phyloP scores from a whole-genome alignment of 257 asterid species.

The Thymus mandschuricus region DNA sequence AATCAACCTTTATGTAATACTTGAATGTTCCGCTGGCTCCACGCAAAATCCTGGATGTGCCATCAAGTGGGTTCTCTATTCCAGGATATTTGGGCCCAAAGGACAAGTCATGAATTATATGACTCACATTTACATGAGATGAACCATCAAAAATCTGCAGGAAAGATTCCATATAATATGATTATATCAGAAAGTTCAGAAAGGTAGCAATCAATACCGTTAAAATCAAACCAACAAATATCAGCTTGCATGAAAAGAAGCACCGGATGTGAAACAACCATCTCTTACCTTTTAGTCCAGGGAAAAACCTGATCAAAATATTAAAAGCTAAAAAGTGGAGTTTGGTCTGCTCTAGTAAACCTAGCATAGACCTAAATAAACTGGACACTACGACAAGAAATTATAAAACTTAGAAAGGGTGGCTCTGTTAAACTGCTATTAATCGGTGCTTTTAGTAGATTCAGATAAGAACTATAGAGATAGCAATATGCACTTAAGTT shows the following conservation, averaged over 20 bases:
- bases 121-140: constrained; percentile 95
- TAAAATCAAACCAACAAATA: constrained; percentile 18
- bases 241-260: background rate
- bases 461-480: too few species aligned
- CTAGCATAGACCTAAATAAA: too few species aligned
- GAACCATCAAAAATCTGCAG: constrained; percentile 87
- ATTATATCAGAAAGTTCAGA: constrained; percentile 3
- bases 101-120: constrained; percentile 86
- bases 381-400: too few species aligned
- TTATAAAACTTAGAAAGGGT: too few species aligned
- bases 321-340: background rate
- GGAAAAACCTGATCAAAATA: background rate
- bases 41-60: constrained; percentile 74
- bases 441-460: too few species aligned
- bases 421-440: too few species aligned
- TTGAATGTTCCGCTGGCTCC: constrained; percentile 95
- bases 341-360: too few species aligned
- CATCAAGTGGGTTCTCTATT: constrained; percentile 96
- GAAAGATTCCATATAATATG: constrained; percentile 23
- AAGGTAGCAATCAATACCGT: constrained; percentile 1
- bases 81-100: constrained; percentile 99
- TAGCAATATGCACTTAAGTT: too few species aligned
- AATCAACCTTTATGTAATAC: constrained; percentile 88
- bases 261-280: background rate
- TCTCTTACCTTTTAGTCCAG: constrained; percentile 2